Conservation (phyloP, 768 basidiomycete species). For the Tricholoma saponaceum region DNA sequence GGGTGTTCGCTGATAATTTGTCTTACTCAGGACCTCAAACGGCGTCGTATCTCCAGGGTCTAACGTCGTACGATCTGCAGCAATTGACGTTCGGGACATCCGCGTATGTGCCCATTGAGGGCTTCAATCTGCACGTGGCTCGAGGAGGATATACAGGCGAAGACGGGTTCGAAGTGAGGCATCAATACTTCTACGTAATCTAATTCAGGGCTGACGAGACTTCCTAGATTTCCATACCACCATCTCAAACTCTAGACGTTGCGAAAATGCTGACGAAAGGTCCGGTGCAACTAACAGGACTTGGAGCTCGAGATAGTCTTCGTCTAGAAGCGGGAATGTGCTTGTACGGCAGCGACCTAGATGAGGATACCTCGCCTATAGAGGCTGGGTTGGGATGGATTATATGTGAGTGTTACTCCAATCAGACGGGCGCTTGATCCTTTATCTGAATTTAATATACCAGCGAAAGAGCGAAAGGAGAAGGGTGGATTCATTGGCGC, state of each 20-base stretch:
- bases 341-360: conserved; percentile 90
- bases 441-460: background rate
- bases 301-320: conserved; percentile 92
- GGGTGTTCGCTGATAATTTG: background rate
- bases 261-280: conserved; percentile 59
- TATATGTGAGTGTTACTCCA: conserved; percentile 55
- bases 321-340: conserved; percentile 97
- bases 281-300: conserved; percentile 79
- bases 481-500: conserved; percentile 76
- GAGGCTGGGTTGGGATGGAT: conserved; percentile 94
- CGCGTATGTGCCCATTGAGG: conserved; percentile 74
- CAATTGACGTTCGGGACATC: conserved; percentile 82
- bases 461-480: conserved; percentile 81
- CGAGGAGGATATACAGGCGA: conserved; percentile 98
- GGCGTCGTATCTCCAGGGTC: conserved; percentile 69
- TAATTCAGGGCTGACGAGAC: background rate
- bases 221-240: conserved; percentile 82
- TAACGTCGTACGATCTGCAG: conserved; percentile 72
- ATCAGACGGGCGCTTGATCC: background rate
- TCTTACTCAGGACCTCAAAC: conserved; percentile 69
- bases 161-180: conserved; percentile 88
- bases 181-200: background rate
- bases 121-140: conserved; percentile 80
- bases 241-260: conserved; percentile 66
- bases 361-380: conserved; percentile 81